Percentiles rank a stretch among this genome's conserved stretches.
Evolutionary conservation across 441 rosid species (phyloP).

Genomic region (Syzygium syzygioides): DNA sequence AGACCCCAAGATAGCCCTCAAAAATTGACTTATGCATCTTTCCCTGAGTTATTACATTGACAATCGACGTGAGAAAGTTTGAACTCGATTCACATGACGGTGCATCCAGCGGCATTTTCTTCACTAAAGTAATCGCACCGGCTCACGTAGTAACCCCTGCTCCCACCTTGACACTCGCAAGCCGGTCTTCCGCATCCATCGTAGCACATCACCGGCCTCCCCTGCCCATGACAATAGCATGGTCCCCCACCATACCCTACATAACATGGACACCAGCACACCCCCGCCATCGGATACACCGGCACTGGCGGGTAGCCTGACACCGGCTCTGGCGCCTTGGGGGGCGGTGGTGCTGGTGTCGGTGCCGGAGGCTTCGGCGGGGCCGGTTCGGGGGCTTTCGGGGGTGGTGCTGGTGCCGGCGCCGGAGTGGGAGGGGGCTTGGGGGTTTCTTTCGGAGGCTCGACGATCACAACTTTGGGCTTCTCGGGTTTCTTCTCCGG

Average conservation of each 20-base stretch:
- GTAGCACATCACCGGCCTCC: neutral
- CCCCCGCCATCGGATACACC: conserved; percentile 8
- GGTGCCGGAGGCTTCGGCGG: neutral
- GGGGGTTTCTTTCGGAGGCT: neutral
- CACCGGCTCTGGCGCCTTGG: accelerated
- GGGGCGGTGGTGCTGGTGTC: neutral
- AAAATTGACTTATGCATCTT: neutral
- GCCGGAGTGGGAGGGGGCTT: neutral
- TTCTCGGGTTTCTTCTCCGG: conserved; percentile 8
- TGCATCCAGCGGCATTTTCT: conserved; percentile 16
- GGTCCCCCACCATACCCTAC: conserved; percentile 14
- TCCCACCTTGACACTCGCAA: neutral
- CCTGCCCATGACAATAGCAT: neutral
- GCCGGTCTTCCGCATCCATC: conserved; percentile 10
- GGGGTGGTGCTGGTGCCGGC: accelerated
- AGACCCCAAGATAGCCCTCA: neutral
- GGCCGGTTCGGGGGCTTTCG: neutral
- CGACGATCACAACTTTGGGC: neutral
- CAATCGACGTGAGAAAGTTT: neutral
- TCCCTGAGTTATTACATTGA: neutral
- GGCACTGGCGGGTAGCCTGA: conserved; percentile 1
- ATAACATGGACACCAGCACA: conserved; percentile 31
- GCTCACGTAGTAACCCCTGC: neutral
- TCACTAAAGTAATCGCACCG: conserved; percentile 10
- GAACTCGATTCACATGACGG: conserved; percentile 11